A percentile compares a stretch with the other conserved stretches of the same genome.
Conservation (phyloP, 1,284 basidiomycete species). For the Rhodotorula sp. region DNA sequence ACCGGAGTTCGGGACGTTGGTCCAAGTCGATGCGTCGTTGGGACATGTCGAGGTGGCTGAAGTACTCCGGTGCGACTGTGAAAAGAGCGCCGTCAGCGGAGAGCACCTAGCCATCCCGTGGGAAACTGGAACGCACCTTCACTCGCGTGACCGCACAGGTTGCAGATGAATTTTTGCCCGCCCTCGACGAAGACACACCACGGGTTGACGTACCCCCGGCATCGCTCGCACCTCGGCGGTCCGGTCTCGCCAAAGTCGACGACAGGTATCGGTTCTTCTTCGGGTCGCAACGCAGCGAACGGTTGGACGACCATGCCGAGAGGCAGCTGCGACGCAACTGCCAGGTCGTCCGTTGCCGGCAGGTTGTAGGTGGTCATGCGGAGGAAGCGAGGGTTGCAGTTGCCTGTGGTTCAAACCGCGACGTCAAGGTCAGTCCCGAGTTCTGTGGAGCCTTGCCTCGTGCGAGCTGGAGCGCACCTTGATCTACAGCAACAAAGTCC, state of each 20-base stretch:
- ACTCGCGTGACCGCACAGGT: conserved; percentile 79
- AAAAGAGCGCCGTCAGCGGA: background rate
- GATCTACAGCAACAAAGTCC: conserved; percentile 85
- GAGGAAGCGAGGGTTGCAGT: conserved; percentile 66
- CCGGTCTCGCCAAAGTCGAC: conserved; percentile 64
- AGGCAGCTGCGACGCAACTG: conserved; percentile 78
- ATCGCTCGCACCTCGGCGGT: conserved; percentile 80
- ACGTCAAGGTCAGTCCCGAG: background rate
- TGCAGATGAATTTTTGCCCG: conserved; percentile 87
- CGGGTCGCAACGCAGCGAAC: conserved; percentile 70
- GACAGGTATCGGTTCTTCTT: conserved; percentile 75
- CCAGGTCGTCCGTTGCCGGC: conserved; percentile 75
- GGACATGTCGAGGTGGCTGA: conserved; percentile 77
- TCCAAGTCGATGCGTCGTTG: conserved; percentile 78
- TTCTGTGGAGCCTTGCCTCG: no score
- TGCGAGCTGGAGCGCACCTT: conserved; percentile 60
- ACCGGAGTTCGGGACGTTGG: conserved; percentile 79
- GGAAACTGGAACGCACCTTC: conserved; percentile 59
- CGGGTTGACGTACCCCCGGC: conserved; percentile 90
- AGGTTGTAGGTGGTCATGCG: conserved; percentile 68
- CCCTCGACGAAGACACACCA: conserved; percentile 87
- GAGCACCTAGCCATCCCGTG: no score
- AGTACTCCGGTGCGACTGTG: conserved; percentile 76
- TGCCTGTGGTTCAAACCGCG: conserved; percentile 53
- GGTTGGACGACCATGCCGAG: conserved; percentile 85